Base-by-base conservation (phyloP, 441 rosid genomes). In the Manihot esculenta region DNA sequence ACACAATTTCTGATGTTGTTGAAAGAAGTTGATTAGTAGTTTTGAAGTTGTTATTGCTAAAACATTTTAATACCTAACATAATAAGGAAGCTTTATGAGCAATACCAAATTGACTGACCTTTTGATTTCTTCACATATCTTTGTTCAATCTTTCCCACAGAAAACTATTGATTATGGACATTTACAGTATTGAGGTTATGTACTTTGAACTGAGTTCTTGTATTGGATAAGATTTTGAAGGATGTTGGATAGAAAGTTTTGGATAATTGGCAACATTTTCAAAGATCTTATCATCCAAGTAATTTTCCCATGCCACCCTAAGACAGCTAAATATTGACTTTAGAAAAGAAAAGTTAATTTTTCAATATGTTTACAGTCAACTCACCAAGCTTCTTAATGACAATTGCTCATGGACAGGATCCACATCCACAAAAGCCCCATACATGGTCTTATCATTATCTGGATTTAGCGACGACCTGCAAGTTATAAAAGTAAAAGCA, bases 321-420 rank as follows among this genome's bases (percentile, higher is more conserved):
- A 3, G 33, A 30, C 1, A 56, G 67, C 26, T 61, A 49, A 21
- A 48, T 50, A 11, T 70, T 70, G 61, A 61, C 67, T 15, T 49
- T 5, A 41, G 26, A 18, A 27, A 8, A 44, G 9, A n/a, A n/a
- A n/a, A n/a, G n/a, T n/a, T n/a, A n/a, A n/a, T n/a, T n/a, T n/a
- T n/a, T n/a, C n/a, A n/a, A n/a, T n/a, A n/a, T n/a, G n/a, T n/a
- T n/a, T n/a, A n/a, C n/a, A n/a, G n/a, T n/a, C n/a, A n/a, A 78
- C 84, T 89, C 80, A 94, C 98, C 97, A 91, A 79, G 70, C 81
- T 81, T 75, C 95, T 84, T 41, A 90, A 64, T 14, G 95, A 82
- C 49, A 94, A 24, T 20, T 81, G 64, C 64, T 80, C 82, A 30
- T 62, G 70, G 41, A 60, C 70, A 14, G 91, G 93, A 70, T 89